Base-by-base conservation (phyloP, 2,329 filamentous ascomycete genomes). In the Mycosphaerella sp. region DNA sequence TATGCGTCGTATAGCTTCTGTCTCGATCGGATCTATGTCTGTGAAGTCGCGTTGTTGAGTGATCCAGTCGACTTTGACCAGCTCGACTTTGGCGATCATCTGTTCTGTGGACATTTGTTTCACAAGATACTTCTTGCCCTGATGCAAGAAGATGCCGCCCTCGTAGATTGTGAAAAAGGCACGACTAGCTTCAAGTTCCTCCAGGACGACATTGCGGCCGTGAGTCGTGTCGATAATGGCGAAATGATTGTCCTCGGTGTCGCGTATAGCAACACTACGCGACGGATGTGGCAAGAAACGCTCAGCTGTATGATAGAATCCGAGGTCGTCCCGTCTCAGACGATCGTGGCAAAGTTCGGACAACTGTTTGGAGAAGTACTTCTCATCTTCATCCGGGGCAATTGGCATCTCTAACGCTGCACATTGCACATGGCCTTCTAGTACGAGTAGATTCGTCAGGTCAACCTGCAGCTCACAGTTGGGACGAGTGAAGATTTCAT, bases 161-260 rank as follows among this genome's bases (percentile, higher is more conserved):
- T 97, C 91, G 68, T 98, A 98, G 53, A 98, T 80, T 1, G 89
- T 95, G 70, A 95, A 97, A 59, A 89, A 91, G 1, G 91, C 91
- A n/a, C 93, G 82, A 1, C 87, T 93, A 1, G 89, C 88, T 70
- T 97, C 93, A n/a, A 98, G 79, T 70, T 97, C 90, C 73, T 98
- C 93, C 1, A 98, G 78, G 0, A 98, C 86, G 0, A 84, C 74
- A 65, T 97, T 97, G 49, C 81, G 81, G 21, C 84, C 84, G 59
- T 93, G 81, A 0, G 88, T 93, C 12, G 85, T 85, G 71, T 98
- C 89, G 46, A 98, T 81, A 44, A 98, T 87, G 18, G 93, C 91
- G 66, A 96, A 96, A 64, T 95, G 87, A n/a, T 87, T 84, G 54
- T 96, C 88, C 69, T 87, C 84, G 0, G 87, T 91, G 64, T 96